Conservation (phyloP, 768 basidiomycete genomes). For the Suillus plorans region DNA sequence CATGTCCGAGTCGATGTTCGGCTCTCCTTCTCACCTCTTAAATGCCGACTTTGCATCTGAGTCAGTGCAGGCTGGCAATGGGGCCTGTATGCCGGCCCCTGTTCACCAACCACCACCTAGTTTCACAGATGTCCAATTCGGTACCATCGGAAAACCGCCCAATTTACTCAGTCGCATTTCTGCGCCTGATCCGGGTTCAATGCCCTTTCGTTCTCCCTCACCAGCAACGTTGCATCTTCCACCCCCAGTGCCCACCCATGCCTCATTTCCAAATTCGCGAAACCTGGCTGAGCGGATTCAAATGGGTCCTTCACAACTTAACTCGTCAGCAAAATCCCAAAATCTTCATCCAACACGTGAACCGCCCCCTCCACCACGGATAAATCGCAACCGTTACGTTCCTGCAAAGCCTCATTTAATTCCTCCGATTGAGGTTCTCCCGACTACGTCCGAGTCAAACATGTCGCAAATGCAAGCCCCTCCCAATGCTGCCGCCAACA, state of each 20-base stretch:
- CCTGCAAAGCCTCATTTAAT: constrained; percentile 19
- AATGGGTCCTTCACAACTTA: not conserved
- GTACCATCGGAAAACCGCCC: constrained; percentile 53
- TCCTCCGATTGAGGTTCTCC: constrained; percentile 31
- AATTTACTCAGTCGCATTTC: constrained; percentile 52
- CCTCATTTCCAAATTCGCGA: not conserved
- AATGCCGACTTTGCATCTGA: not conserved
- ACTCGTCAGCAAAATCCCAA: not conserved
- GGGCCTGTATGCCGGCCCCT: constrained; percentile 12
- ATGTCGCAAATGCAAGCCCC: not conserved
- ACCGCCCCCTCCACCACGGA: constrained; percentile 1
- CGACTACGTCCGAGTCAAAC: constrained; percentile 17
- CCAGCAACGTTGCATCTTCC: constrained; percentile 18
- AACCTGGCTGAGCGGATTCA: not conserved
- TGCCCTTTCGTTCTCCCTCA: constrained; percentile 27
- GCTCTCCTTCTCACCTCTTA: constrained; percentile 26
- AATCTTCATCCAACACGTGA: not conserved
- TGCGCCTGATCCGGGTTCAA: constrained; percentile 26
- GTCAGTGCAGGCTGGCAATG: not conserved
- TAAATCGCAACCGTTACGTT: not conserved
- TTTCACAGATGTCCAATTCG: constrained; percentile 49
- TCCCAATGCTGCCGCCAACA: not conserved
- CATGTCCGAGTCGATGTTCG: constrained; percentile 32
- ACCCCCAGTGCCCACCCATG: constrained; percentile 1
- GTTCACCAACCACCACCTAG: constrained; percentile 12